These are phyloP conservation scores for Trichosanthes cucumerina DNA, from an alignment of 306 rosid genomes.

Conservation along the genomic window DNA sequence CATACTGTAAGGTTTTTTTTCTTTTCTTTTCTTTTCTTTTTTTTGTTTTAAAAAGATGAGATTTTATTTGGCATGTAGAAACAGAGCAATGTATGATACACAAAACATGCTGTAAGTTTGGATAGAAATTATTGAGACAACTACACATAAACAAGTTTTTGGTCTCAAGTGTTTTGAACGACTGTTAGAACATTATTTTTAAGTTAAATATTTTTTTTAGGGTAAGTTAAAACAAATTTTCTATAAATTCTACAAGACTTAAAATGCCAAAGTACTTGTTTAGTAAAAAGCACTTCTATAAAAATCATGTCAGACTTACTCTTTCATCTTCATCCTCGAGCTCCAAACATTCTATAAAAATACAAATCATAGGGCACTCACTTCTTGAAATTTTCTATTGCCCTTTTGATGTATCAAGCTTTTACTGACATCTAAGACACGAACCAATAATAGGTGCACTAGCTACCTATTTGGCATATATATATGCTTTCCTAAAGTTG, in stretches of 20 bases:
- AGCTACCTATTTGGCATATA: background rate
- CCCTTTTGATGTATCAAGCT: background rate
- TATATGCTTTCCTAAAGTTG: background rate
- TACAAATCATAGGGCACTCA: background rate
- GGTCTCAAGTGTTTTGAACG: background rate
- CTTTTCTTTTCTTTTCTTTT: too few species aligned
- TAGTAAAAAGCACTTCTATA: too few species aligned
- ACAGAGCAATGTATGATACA: too few species aligned
- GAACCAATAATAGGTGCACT: background rate
- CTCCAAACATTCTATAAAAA: background rate
- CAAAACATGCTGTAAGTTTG: background rate
- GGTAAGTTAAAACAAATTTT: background rate
- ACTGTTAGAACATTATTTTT: too few species aligned
- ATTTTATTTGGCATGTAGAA: too few species aligned
- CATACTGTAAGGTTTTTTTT: background rate
- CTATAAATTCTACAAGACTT: background rate
- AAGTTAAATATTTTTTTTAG: too few species aligned
- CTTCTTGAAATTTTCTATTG: background rate
- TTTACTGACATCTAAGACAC: background rate
- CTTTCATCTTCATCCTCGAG: too few species aligned
- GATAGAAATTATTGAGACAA: background rate
- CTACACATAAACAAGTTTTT: background rate
- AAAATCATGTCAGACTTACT: too few species aligned
- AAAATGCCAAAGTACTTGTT: too few species aligned
- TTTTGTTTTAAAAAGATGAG: too few species aligned